phyloP scores from a whole-genome alignment of 164 flowering plant genomes.

The Stephania cephalantha region DNA sequence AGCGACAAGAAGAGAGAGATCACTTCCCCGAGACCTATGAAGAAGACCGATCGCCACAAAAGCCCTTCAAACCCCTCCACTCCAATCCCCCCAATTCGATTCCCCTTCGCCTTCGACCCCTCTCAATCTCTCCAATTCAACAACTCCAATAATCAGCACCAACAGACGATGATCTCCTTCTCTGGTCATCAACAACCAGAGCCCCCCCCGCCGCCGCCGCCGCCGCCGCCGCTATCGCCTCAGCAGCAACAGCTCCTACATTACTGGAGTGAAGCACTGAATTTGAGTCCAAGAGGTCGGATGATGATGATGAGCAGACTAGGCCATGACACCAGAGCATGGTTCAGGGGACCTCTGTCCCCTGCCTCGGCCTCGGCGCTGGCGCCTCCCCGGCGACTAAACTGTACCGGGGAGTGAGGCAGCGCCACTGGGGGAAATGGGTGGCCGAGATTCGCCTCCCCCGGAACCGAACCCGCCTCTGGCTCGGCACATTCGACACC shows the following conservation, averaged over 20 bases:
- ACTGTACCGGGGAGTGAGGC: conserved; percentile 93
- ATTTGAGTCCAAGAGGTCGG: conserved; percentile 68
- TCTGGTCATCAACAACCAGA: conserved; percentile 20
- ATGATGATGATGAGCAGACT: conserved; percentile 68
- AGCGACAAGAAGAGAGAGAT: not conserved
- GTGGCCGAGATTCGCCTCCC: conserved; percentile 95
- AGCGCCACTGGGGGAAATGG: conserved; percentile 99
- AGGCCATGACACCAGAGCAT: conserved; percentile 29
- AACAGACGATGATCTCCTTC: conserved; percentile 85
- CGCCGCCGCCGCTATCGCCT: conserved; percentile 16
- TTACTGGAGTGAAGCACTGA: conserved; percentile 64
- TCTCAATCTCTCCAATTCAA: conserved; percentile 26
- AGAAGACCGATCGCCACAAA: conserved; percentile 44
- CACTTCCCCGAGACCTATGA: conserved; percentile 46
- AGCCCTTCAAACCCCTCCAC: conserved; percentile 12
- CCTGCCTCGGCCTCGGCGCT: too few species aligned
- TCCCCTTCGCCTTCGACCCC: conserved; percentile 56
- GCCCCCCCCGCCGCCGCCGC: conserved; percentile 17
- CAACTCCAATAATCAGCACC: conserved; percentile 20
- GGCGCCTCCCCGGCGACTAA: conserved; percentile 44
- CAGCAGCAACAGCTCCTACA: conserved; percentile 62
- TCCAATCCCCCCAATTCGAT: conserved; percentile 21
- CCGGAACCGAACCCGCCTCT: conserved; percentile 75
- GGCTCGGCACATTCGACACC: conserved; percentile 95
- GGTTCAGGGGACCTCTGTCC: conserved; percentile 27